These are phyloP conservation scores for Bryoerythrophyllum caledonicum DNA, from an alignment of 225 moss, liverwort and hornwort genomes.

Conservation along the genomic window DNA sequence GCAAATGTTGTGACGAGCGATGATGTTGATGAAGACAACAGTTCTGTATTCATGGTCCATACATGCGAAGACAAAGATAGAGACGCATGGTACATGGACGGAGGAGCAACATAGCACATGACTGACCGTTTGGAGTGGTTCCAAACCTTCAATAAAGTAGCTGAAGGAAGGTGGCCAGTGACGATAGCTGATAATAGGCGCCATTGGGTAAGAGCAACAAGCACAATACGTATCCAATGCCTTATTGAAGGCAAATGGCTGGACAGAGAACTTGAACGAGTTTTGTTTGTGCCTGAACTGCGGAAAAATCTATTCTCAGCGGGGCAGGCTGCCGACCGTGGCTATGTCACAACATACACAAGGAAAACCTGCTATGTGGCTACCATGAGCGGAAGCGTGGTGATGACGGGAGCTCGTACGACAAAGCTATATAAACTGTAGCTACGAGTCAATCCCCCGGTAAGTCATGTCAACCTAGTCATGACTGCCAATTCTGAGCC, in stretches of 20 bases:
- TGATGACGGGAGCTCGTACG: background rate
- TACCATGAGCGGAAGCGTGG: background rate
- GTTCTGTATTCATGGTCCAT: background rate
- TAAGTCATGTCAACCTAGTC: background rate
- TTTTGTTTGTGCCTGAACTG: background rate
- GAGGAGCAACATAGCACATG: background rate
- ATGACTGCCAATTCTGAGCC: background rate
- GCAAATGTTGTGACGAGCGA: background rate
- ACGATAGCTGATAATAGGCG: background rate
- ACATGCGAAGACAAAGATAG: background rate
- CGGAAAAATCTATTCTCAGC: background rate
- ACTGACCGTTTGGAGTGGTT: background rate
- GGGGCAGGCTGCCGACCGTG: background rate
- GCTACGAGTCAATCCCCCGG: background rate
- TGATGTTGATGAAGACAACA: background rate
- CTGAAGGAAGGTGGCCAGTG: background rate
- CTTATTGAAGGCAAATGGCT: background rate
- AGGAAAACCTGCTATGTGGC: background rate
- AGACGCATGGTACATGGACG: background rate
- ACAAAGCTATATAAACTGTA: background rate
- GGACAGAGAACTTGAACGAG: background rate
- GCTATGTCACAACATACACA: background rate
- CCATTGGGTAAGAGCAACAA: background rate
- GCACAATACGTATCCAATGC: background rate
- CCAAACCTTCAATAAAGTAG: background rate